These are phyloP conservation scores for Saccharomyces hybrid DNA, from an alignment of 1,139 yeast genomes.

Conservation along the genomic window DNA sequence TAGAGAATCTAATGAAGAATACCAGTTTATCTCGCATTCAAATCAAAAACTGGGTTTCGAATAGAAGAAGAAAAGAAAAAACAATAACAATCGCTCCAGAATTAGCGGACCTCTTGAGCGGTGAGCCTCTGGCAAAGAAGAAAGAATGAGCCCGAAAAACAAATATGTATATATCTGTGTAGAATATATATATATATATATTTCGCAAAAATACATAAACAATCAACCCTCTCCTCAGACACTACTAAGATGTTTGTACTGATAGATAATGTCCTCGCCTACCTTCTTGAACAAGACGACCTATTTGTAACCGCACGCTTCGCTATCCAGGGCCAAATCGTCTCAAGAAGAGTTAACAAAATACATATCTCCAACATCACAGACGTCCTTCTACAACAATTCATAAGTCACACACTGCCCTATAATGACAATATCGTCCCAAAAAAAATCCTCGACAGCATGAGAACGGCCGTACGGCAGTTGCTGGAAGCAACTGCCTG, in stretches of 20 bases:
- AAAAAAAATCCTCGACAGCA: slow-evolving; percentile 40
- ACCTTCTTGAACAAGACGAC: slow-evolving; percentile 1
- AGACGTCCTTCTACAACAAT: slow-evolving; percentile 64
- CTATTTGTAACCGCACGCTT: background rate
- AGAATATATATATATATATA: too few species aligned
- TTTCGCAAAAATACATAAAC: slow-evolving; percentile 1
- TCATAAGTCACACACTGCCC: slow-evolving; percentile 61
- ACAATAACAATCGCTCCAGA: too few species aligned
- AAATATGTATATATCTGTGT: slow-evolving; percentile 1
- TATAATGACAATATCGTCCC: slow-evolving; percentile 26
- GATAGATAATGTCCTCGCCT: slow-evolving; percentile 1
- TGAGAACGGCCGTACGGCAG: slow-evolving; percentile 78
- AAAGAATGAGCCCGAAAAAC: slow-evolving; percentile 1
- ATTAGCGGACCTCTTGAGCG: slow-evolving; percentile 1
- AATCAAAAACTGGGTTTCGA: slow-evolving; percentile 25
- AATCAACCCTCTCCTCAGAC: slow-evolving; percentile 37
- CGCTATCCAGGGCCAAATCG: slow-evolving; percentile 7
- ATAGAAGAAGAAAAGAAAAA: too few species aligned
- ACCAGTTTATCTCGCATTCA: slow-evolving; percentile 15
- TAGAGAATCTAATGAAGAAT: too few species aligned
- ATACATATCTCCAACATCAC: slow-evolving; percentile 43
- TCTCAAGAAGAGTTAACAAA: slow-evolving; percentile 1
- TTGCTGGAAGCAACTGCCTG: too few species aligned
- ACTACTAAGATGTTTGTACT: slow-evolving; percentile 19
- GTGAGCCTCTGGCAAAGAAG: background rate